Evolutionary conservation across 2,329 filamentous ascomycete genomes (phyloP).

Genomic region (Ascochyta lentis): DNA sequence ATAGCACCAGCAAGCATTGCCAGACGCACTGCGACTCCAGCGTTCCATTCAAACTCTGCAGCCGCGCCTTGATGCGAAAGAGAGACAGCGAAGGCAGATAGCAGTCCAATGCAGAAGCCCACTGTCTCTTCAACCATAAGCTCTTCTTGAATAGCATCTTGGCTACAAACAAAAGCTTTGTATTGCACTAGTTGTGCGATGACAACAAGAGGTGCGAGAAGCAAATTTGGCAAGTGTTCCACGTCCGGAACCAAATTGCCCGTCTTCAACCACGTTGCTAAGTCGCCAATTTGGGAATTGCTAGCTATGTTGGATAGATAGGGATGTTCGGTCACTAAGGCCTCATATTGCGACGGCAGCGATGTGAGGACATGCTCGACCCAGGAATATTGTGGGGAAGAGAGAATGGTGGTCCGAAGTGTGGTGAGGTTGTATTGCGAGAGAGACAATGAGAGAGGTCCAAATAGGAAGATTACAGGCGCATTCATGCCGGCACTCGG

Average conservation of each 20-base stretch:
- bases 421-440: not conserved
- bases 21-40: not conserved
- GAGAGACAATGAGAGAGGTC: not conserved
- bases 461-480: not conserved
- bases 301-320: too few species aligned
- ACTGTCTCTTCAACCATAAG: not conserved
- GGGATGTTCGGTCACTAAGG: not conserved
- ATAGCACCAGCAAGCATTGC: constrained; percentile 3
- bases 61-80: not conserved
- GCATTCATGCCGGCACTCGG: not conserved
- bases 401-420: constrained; percentile 1
- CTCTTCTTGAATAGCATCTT: not conserved
- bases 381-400: constrained; percentile 5
- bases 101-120: constrained; percentile 3
- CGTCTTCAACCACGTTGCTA: too few species aligned
- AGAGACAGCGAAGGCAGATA: not conserved
- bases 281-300: too few species aligned
- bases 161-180: not conserved
- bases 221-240: not conserved
- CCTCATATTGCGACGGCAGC: not conserved
- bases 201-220: not conserved
- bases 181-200: constrained; percentile 2
- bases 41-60: not conserved
- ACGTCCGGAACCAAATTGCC: not conserved
- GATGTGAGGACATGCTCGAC: not conserved